Base-by-base conservation (phyloP, 192 early-diverging fungal species). In the Backusella psychrophila region DNA sequence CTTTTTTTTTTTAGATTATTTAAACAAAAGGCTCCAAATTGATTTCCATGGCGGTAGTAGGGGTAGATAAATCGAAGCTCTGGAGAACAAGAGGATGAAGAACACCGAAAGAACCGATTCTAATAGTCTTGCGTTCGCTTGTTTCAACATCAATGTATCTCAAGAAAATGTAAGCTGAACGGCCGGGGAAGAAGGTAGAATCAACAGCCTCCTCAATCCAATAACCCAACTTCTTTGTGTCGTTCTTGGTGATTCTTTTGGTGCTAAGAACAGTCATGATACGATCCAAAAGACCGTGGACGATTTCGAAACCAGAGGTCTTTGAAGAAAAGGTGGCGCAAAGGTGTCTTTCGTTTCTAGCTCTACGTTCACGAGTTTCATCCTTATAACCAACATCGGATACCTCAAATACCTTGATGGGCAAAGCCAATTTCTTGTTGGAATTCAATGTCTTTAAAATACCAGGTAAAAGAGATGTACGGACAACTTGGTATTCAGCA, bases 351-450 rank as follows among this genome's bases (percentile, higher is more conserved):
- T 96, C 88, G 86, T 98, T 99, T 75, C 93, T 83, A 5, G 94
- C 89, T n/a, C 92, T 85, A 72, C 94, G 87, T 78, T 96, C 96
- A 59, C 80, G 74, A 9, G 88, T 81, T 23, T 96, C 90, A 82
- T 97, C 95, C 86, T 97, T 96, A 78, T 96, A 84, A 21, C 94
- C 94, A 34, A 97, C 91, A 73, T 99, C 97, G 35, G 94, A 95
- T 38, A 98, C 96, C 82, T 99, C 98, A 80, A 99, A 99, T 75
- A 99, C 80, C 84, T 94, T 94, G 85, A 97, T 84, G 8, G 98
- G 98, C 44, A 97, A 87, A 4, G 96, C 84, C 71, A 95, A 90
- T 81, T 91, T 94, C 87, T 93, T 96, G 85, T 96, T 94, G 69
- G 88, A 88, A 79, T 90, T 87, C 63, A 98, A 76, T 0, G 97